phyloP scores from a whole-genome alignment of 169 alveolate species.

The Plasmodium reichenowi region DNA sequence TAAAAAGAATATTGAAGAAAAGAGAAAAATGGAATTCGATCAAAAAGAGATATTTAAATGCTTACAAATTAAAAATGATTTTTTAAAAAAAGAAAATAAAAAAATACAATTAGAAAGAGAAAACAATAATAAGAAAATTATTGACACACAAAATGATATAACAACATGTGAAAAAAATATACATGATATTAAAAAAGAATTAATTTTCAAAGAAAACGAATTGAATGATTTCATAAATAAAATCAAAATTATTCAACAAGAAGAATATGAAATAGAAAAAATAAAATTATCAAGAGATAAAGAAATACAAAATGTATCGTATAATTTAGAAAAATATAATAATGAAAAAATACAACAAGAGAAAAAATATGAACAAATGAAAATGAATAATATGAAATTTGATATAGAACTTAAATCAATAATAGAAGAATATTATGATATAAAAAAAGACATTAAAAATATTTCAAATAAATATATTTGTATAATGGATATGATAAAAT shows the following conservation, averaged over 20 bases:
- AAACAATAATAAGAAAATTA: conserved; percentile 32
- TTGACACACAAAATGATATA: conserved; percentile 31
- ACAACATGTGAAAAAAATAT: conserved; percentile 23
- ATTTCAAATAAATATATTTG: conserved; percentile 35
- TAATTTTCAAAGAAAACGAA: conserved; percentile 47
- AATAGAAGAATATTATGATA: conserved; percentile 15
- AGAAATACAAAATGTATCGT: conserved; percentile 43
- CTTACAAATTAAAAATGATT: conserved; percentile 22
- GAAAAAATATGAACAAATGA: conserved; percentile 18
- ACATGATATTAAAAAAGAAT: conserved; percentile 40
- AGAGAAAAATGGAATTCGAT: conserved; percentile 19
- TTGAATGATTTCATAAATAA: conserved; percentile 28
- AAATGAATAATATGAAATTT: conserved; percentile 40
- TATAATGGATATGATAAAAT: conserved; percentile 31
- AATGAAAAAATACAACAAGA: conserved; percentile 39
- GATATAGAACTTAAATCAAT: conserved; percentile 24
- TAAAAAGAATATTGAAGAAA: conserved; percentile 42
- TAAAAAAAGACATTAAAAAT: conserved; percentile 45
- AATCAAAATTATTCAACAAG: conserved; percentile 38
- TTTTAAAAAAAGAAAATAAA: conserved; percentile 30
- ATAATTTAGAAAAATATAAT: conserved; percentile 25
- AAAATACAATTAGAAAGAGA: conserved; percentile 44
- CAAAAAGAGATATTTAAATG: conserved; percentile 17
- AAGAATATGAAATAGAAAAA: conserved; percentile 69
- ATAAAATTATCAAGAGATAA: conserved; percentile 26